Base-by-base conservation (phyloP, 2,329 filamentous ascomycete species). In the Trichoderma simmonsii region DNA sequence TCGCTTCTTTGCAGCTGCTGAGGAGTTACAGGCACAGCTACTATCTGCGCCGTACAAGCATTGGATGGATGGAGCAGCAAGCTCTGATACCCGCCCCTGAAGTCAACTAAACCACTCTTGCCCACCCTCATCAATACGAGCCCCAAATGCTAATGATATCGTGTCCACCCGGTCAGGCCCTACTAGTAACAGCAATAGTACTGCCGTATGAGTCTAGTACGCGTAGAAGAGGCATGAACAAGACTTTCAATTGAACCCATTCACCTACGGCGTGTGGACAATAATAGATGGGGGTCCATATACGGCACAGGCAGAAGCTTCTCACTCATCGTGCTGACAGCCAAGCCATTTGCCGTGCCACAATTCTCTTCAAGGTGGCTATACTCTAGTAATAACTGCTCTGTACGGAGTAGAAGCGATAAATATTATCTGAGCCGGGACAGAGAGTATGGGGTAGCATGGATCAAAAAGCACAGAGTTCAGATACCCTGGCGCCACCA, bases 101-200 rank as follows among this genome's bases (percentile, higher is more conserved):
- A 60, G 66, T 34, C 51, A 21, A 51, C 66, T 70, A 66, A 66
- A 54, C 63, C 63, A 24, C 39, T 61, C 57, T 62, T 36, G 66
- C 57, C 66, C 66, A 62, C 66, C 66, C 66, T 70, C 65, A 26
- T 70, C 48, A 62, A 70, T 70, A 70, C 66, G 66, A 70, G 66
- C 57, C 39, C 66, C 56, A 54, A 61, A 62, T 68, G 15, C 66
- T 36, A 61, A 62, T 61, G 57, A 28, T 43, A 34, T 62, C 26
- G 56, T 62, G 66, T 12, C 66, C 66, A 70, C 66, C 48, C 28
- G 14, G 64, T 57, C 57, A 62, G 39, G 60, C 39, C 57, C 39
- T 48, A 54, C 30, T 15, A 21, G 18, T 9, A 12, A 32, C 57
- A 30, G 26, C 57, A 30, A 15, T 59, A 32, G 56, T 12, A 15